phyloP scores from a whole-genome alignment of 1,284 basidiomycete genomes.

The Malassezia pachydermatis region DNA sequence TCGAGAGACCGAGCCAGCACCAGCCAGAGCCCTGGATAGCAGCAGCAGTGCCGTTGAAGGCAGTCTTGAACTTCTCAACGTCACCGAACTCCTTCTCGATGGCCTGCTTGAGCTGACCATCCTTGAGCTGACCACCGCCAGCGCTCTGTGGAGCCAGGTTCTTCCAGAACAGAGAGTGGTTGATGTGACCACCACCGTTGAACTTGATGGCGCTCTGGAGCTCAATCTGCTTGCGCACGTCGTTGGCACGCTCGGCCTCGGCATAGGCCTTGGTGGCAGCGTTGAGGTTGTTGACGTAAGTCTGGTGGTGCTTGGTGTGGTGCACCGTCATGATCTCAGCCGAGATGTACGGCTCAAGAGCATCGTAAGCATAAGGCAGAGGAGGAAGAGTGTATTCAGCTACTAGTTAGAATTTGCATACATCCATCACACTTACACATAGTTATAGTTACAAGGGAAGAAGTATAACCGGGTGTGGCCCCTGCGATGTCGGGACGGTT shows the following conservation, averaged over 20 bases:
- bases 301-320: conserved; percentile 83
- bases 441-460: neutral
- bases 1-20: conserved; percentile 66
- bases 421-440: neutral
- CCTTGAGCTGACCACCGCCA: conserved; percentile 57
- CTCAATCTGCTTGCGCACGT: conserved; percentile 69
- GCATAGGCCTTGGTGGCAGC: conserved; percentile 75
- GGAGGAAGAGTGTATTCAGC: conserved; percentile 56
- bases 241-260: conserved; percentile 56
- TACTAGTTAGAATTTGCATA: neutral
- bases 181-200: conserved; percentile 67
- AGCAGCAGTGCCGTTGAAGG: conserved; percentile 77
- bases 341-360: conserved; percentile 73
- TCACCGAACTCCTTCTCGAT: conserved; percentile 76
- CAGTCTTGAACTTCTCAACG: conserved; percentile 64
- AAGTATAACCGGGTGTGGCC: neutral
- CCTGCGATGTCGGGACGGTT: no score
- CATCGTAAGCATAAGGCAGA: conserved; percentile 82
- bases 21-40: conserved; percentile 94
- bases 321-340: conserved; percentile 60
- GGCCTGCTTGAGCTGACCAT: conserved; percentile 64
- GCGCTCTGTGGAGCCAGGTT: conserved; percentile 54
- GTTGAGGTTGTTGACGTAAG: conserved; percentile 45
- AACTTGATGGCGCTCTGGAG: conserved; percentile 79
- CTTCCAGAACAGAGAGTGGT: conserved; percentile 94